A percentile compares a stretch with the other conserved stretches of the same genome.
phyloP scores from a whole-genome alignment of 208 protist genomes.

The Trypanosoma congolense region DNA sequence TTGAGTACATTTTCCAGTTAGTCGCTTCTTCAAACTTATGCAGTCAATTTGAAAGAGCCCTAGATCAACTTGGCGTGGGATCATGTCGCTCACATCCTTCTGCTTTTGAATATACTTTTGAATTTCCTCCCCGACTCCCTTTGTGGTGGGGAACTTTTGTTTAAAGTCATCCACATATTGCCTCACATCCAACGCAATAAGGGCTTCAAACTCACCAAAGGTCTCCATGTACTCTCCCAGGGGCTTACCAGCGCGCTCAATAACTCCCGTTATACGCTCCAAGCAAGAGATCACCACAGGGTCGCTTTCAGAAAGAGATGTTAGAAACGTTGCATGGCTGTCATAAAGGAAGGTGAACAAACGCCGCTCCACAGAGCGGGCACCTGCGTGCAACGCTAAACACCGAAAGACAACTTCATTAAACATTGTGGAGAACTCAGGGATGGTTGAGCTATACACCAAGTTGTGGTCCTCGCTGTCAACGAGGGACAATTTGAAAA shows the following conservation, averaged over 20 bases:
- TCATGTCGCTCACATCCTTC: conserved; percentile 47
- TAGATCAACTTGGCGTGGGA: conserved; percentile 65
- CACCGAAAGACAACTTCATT: conserved; percentile 71
- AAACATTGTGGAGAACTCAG: conserved; percentile 60
- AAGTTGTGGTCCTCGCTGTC: conserved; percentile 16
- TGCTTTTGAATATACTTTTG: conserved; percentile 52
- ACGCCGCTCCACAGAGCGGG: conserved; percentile 86
- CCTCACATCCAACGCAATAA: conserved; percentile 74
- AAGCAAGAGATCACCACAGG: conserved; percentile 51
- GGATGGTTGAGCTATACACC: conserved; percentile 48
- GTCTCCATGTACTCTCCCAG: conserved; percentile 73
- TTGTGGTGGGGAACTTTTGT: conserved; percentile 50
- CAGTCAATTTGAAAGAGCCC: conserved; percentile 81
- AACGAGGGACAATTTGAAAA: conserved; percentile 55
- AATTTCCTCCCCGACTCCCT: conserved; percentile 77
- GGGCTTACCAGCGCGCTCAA: conserved; percentile 37
- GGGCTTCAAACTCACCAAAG: conserved; percentile 61
- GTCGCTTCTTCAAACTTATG: conserved; percentile 57
- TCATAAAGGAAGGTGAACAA: conserved; percentile 91
- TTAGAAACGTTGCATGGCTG: conserved; percentile 64
- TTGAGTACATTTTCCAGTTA: conserved; percentile 76
- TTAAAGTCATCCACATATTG: conserved; percentile 73
- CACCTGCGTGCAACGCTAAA: conserved; percentile 61
- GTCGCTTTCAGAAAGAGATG: conserved; percentile 40
- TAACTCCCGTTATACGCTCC: conserved; percentile 42